These are phyloP conservation scores for Daucus carota DNA, from an alignment of 129 eudicot genomes.

Conservation along the genomic window DH1_v3.0 NC_030384.2:40785501-40786000, in stretches of 20 bases:
- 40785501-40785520: background rate
- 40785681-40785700: constrained; percentile 21
- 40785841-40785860: constrained; percentile 15
- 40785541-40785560: background rate
- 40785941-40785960: constrained; percentile 54
- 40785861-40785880: constrained; percentile 4
- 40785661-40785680: constrained; percentile 95
- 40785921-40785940: constrained; percentile 98
- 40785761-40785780: constrained; percentile 69
- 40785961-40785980: background rate
- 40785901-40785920: constrained; percentile 67
- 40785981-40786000: background rate
- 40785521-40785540: background rate
- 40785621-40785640: constrained; percentile 81
- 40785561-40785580: background rate
- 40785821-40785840: background rate
- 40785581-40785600: background rate
- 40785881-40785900: constrained; percentile 35
- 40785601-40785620: constrained; percentile 32
- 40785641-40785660: constrained; percentile 63
- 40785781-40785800: constrained; percentile 48
- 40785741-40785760: constrained; percentile 74
- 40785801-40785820: constrained; percentile 7
- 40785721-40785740: background rate
- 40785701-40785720: background rate